Evolutionary conservation across 2,329 filamentous ascomycete species (phyloP).

Genomic region (Dactylellina leptospora): DNA sequence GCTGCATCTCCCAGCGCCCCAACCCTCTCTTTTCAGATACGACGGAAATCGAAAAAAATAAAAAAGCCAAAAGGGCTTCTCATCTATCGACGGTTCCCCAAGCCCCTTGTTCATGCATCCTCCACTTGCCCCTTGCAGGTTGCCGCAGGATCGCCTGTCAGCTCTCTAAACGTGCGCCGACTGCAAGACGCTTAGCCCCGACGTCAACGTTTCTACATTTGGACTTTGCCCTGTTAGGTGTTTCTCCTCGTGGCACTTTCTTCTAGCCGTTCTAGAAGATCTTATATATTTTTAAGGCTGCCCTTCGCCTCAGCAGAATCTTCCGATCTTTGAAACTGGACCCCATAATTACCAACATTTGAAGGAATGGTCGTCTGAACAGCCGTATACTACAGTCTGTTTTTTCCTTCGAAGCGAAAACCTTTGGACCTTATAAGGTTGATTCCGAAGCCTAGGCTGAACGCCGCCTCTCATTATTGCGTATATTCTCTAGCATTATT

Average conservation of each 20-base stretch:
- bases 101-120: slow-evolving; percentile 54
- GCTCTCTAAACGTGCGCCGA: slow-evolving; percentile 51
- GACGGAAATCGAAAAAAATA: slow-evolving; percentile 8
- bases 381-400: slow-evolving; percentile 5
- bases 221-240: slow-evolving; percentile 45
- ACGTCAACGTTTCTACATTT: slow-evolving; percentile 53
- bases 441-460: slow-evolving; percentile 32
- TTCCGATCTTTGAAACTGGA: slow-evolving; percentile 26
- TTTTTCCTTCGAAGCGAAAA: slow-evolving; percentile 27
- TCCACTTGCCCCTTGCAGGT: slow-evolving; percentile 52
- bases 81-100: slow-evolving; percentile 23
- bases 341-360: slow-evolving; percentile 25
- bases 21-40: slow-evolving; percentile 37
- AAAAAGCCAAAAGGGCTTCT: slow-evolving; percentile 30
- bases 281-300: slow-evolving; percentile 52
- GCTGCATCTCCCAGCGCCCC: slow-evolving; percentile 25
- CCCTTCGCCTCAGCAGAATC: slow-evolving; percentile 33
- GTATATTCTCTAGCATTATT: slow-evolving; percentile 15
- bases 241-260: slow-evolving; percentile 23
- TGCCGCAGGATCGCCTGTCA: slow-evolving; percentile 54
- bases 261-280: slow-evolving; percentile 49
- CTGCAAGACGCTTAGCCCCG: slow-evolving; percentile 51
- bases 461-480: slow-evolving; percentile 41
- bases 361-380: slow-evolving; percentile 40
- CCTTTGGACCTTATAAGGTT: slow-evolving; percentile 47